A percentile compares a stretch with the other conserved stretches of the same genome.
Conservation (phyloP, 2,329 filamentous ascomycete genomes). For the Microdochium bolleyi region DNA sequence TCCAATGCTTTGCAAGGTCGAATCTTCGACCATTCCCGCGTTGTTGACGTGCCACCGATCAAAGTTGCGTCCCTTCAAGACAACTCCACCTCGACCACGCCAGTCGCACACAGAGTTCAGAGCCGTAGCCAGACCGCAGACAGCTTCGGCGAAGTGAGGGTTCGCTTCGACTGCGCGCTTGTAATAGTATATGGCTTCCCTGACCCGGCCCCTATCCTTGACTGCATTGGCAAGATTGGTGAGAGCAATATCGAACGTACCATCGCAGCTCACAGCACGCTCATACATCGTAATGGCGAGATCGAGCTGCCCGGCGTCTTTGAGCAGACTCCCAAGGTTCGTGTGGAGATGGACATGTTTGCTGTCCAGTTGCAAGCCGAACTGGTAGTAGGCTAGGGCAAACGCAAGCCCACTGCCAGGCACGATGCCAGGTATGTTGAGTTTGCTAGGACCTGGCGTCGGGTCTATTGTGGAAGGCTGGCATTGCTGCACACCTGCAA, state of each 20-base stretch:
- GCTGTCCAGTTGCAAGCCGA: conserved; percentile 77
- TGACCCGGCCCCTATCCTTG: conserved; percentile 89
- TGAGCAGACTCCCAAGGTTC: conserved; percentile 88
- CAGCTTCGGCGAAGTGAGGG: conserved; percentile 91
- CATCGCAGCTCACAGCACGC: conserved; percentile 83
- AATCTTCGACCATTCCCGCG: conserved; percentile 73
- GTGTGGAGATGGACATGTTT: conserved; percentile 95
- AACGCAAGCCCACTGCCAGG: conserved; percentile 83
- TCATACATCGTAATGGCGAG: conserved; percentile 97
- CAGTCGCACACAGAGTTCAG: conserved; percentile 96
- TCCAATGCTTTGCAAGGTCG: conserved; percentile 46
- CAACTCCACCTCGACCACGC: conserved; percentile 79
- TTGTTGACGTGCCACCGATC: conserved; percentile 94
- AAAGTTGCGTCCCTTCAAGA: conserved; percentile 61
- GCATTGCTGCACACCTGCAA: conserved; percentile 84
- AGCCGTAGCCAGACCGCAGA: conserved; percentile 90
- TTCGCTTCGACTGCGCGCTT: conserved; percentile 84
- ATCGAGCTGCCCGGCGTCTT: conserved; percentile 90
- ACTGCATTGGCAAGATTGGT: conserved; percentile 97
- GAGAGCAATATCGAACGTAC: conserved; percentile 92
- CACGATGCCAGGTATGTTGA: conserved; percentile 66
- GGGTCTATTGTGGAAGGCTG: conserved; percentile 18
- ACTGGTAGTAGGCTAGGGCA: conserved; percentile 90
- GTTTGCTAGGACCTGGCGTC: conserved; percentile 21
- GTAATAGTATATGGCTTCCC: conserved; percentile 89